These are phyloP conservation scores for Termitomyces sp. DNA, from an alignment of 768 basidiomycete genomes.

Conservation along the genomic window DNA sequence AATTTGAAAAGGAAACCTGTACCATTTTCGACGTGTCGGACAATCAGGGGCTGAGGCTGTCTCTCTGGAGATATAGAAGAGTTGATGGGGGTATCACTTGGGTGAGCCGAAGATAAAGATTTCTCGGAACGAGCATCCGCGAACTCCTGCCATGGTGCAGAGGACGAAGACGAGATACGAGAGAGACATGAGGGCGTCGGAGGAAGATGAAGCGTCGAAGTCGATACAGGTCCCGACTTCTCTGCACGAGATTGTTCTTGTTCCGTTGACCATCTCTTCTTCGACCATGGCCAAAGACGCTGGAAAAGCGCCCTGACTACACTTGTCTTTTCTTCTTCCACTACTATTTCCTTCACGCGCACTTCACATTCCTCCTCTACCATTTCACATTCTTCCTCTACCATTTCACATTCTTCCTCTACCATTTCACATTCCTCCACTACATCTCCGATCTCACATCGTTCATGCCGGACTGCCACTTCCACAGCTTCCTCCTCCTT, in stretches of 20 bases:
- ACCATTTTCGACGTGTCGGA: neutral
- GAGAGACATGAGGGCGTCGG: neutral
- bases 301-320: neutral
- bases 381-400: neutral
- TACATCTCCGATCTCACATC: neutral
- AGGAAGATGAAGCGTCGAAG: neutral
- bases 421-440: neutral
- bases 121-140: too few relatives aligned
- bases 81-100: neutral
- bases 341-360: too few relatives aligned
- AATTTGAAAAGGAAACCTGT: neutral
- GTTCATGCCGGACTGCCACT: neutral
- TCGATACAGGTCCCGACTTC: neutral
- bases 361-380: neutral
- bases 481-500: neutral
- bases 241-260: neutral
- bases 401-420: neutral
- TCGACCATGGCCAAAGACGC: neutral
- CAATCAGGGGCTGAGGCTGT: neutral
- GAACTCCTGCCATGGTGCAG: neutral
- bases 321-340: neutral
- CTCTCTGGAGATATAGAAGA: too few relatives aligned
- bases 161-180: neutral
- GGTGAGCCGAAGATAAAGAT: too few relatives aligned
- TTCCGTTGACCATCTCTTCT: neutral